Evolutionary conservation across 768 basidiomycete species (phyloP), one percentile per base, ranked within the genome.

Genomic region (Exsudoporus frostii): DNA sequence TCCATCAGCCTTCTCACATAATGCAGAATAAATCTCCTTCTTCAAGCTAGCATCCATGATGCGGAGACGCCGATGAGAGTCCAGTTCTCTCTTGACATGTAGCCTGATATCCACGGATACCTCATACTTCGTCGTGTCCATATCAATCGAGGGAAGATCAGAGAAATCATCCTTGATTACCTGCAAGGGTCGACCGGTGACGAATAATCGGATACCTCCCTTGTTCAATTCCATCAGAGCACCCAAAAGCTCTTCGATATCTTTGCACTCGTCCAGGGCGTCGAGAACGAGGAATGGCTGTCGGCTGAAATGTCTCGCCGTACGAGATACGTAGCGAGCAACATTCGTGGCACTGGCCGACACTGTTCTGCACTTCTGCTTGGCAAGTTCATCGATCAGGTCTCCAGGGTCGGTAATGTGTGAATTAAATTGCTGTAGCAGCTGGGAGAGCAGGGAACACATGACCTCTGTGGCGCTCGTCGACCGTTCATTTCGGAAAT

Each of bases 391-490:
- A 17, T 48, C 36, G 1, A 58, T 37, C 5, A 55, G 3, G 7
- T 38, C 27, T 33, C 27, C 41, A 5, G 25, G 47, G 13, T 48
- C 15, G 6, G 20, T 3, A 0, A 8, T 2, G 2, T 30, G 11
- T 3, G 2, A 19, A 30, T 2, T 7, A 1, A 48, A 33, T 20
- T 48, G 34, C 8, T 39, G 52, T 4, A 66, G 20, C 1, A 60
- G 17, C 30, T 65, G 64, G 6, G 44, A 53, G n/a, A 60, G 45
- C 0, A 66, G 10, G 7, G 65, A 60, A 1, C 55, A 59, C 44
- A 65, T 45, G 17, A 61, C 44, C 30, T 60, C 54, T 8, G 38
- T 15, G 2, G 50, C 38, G 20, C 19, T 51, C 25, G 40, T 62
- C 1, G 54, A 46, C 17, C 44, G 48, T 20, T 57, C 54, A 1